Conservation (phyloP, 2,329 filamentous ascomycete genomes). For the Aspergillus tanneri region DNA sequence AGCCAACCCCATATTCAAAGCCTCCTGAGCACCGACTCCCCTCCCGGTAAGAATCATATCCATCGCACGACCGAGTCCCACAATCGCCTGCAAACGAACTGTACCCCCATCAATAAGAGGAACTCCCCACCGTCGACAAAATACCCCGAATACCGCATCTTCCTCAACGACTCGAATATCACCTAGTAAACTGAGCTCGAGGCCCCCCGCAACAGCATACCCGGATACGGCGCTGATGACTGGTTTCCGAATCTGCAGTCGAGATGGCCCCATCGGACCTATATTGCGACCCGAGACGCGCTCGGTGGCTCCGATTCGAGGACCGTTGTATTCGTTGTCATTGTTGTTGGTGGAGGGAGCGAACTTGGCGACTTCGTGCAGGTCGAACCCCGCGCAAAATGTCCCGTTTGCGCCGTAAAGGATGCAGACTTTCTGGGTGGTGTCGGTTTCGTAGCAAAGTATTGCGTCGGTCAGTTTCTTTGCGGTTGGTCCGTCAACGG, state of each 20-base stretch:
- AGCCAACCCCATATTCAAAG: slow-evolving; percentile 53
- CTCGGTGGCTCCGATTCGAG: slow-evolving; percentile 19
- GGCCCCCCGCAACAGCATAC: slow-evolving; percentile 39
- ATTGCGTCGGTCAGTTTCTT: slow-evolving; percentile 51
- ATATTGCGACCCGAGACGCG: slow-evolving; percentile 39
- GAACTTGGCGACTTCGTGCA: slow-evolving; percentile 44
- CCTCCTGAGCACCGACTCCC: slow-evolving; percentile 50
- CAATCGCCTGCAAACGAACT: slow-evolving; percentile 51
- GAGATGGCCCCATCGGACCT: slow-evolving; percentile 50
- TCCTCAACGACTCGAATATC: slow-evolving; percentile 38
- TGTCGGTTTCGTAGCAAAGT: slow-evolving; percentile 51
- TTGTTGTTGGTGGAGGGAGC: slow-evolving; percentile 7
- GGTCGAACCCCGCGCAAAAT: slow-evolving; percentile 57
- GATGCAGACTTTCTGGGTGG: slow-evolving; percentile 53
- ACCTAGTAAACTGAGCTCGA: slow-evolving; percentile 39
- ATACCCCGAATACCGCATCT: slow-evolving; percentile 44
- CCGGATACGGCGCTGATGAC: slow-evolving; percentile 41
- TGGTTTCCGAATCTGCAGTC: slow-evolving; percentile 36
- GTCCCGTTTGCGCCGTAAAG: slow-evolving; percentile 49
- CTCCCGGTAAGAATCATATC: slow-evolving; percentile 60
- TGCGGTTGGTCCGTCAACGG: slow-evolving; percentile 52
- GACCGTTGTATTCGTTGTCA: background rate
- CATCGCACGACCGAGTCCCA: slow-evolving; percentile 55
- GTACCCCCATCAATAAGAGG: slow-evolving; percentile 56
- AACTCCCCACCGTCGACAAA: slow-evolving; percentile 55